These are phyloP conservation scores for Erysimum pusillum DNA, from an alignment of 441 rosid genomes.

Conservation along the genomic window DNA sequence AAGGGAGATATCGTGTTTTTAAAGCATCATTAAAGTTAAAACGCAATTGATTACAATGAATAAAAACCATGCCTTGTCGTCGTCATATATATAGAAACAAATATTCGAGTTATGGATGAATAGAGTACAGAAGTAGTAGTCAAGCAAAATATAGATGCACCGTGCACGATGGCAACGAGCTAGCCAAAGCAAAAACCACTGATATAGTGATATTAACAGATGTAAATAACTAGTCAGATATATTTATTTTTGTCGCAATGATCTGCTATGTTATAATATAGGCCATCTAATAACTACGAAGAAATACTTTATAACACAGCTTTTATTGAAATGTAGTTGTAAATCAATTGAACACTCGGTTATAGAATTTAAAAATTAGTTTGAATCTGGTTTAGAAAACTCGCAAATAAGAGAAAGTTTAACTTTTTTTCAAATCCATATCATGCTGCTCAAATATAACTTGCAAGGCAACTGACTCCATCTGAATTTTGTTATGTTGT, in stretches of 20 bases:
- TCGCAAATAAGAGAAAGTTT: neutral
- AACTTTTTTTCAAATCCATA: neutral
- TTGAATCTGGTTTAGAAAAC: neutral
- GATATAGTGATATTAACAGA: neutral
- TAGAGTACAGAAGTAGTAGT: neutral
- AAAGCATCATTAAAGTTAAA: conserved; percentile 46
- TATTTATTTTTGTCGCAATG: neutral
- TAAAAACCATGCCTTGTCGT: conserved; percentile 17
- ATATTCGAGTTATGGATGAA: conserved; percentile 6
- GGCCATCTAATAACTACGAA: neutral
- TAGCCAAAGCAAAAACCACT: neutral
- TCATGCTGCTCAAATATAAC: neutral
- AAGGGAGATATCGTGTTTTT: conserved; percentile 36
- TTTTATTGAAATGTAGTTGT: neutral
- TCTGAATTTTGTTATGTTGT: neutral
- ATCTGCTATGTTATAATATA: neutral
- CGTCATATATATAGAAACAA: neutral
- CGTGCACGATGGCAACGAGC: conserved; percentile 23
- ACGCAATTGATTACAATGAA: conserved; percentile 36
- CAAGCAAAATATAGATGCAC: neutral
- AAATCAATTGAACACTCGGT: neutral
- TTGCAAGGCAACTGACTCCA: neutral
- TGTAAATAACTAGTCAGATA: neutral
- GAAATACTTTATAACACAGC: neutral
- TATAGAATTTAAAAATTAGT: neutral